Conservation (phyloP, 768 basidiomycete species). For the Rossbeevera mucosa region DNA sequence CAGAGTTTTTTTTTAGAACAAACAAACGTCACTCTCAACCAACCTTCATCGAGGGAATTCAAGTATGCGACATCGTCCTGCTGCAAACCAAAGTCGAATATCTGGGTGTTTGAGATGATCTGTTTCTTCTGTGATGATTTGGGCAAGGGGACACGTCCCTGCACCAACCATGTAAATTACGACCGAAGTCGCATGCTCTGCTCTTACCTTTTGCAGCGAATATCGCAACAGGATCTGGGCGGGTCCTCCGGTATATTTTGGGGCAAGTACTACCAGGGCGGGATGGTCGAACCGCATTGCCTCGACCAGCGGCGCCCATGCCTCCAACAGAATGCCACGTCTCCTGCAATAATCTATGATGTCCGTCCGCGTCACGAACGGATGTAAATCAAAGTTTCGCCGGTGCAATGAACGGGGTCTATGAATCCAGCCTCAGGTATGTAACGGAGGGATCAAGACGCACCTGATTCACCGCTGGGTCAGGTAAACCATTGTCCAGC, state of each 20-base stretch:
- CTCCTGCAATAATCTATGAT: constrained; percentile 54
- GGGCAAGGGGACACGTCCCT: constrained; percentile 54
- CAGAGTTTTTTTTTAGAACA: not conserved
- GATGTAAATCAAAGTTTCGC: constrained; percentile 47
- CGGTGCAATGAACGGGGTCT: constrained; percentile 3
- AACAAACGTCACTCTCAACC: constrained; percentile 7
- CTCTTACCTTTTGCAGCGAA: constrained; percentile 65
- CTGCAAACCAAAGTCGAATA: constrained; percentile 60
- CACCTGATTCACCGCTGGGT: constrained; percentile 63
- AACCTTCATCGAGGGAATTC: constrained; percentile 47
- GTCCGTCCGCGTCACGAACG: constrained; percentile 63
- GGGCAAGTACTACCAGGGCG: constrained; percentile 40
- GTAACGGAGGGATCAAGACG: constrained; percentile 8
- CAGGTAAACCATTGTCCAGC: constrained; percentile 38
- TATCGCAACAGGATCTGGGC: constrained; percentile 52
- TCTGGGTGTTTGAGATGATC: constrained; percentile 53
- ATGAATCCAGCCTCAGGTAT: not conserved
- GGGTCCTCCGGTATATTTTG: constrained; percentile 53
- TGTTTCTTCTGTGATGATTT: constrained; percentile 53
- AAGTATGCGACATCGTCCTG: constrained; percentile 46
- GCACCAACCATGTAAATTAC: not conserved
- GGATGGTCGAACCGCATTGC: constrained; percentile 62
- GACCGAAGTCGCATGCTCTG: not conserved
- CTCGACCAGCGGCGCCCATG: constrained; percentile 30
- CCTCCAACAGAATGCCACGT: constrained; percentile 59